Percentiles rank a stretch among this genome's conserved stretches.
Conservation (phyloP, 495 filamentous ascomycete species). For the Neurospora sp. region DNA sequence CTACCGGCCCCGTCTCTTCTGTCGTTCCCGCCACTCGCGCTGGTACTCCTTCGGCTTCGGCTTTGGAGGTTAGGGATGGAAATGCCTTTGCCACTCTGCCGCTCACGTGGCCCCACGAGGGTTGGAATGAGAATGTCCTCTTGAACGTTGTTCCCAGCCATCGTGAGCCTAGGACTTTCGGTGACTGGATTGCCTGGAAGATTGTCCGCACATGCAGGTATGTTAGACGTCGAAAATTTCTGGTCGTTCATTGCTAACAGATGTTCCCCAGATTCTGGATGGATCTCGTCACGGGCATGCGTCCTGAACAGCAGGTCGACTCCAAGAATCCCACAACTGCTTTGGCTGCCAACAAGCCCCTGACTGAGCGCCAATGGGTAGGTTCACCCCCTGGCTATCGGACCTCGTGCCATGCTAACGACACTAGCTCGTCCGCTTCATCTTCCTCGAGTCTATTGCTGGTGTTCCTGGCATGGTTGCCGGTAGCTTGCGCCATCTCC, state of each 20-base stretch:
- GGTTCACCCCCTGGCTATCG: background rate
- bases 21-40: background rate
- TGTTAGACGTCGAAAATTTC: background rate
- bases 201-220: slow-evolving; percentile 26
- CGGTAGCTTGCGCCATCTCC: slow-evolving; percentile 82
- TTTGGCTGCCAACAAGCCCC: slow-evolving; percentile 28
- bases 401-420: background rate
- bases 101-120: slow-evolving; percentile 62
- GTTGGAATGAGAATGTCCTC: slow-evolving; percentile 43
- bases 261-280: slow-evolving; percentile 28
- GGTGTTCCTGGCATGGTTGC: slow-evolving; percentile 96
- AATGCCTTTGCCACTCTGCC: slow-evolving; percentile 11
- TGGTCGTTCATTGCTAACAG: background rate
- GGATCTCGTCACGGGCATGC: slow-evolving; percentile 38
- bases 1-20: background rate
- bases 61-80: background rate
- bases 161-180: slow-evolving; percentile 25
- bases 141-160: slow-evolving; percentile 29
- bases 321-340: slow-evolving; percentile 37
- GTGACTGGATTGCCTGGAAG: slow-evolving; percentile 40
- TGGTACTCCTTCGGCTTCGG: background rate
- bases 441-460: slow-evolving; percentile 92
- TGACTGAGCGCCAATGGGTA: slow-evolving; percentile 41
- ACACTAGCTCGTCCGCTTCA: slow-evolving; percentile 57
- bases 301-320: slow-evolving; percentile 33